Evolutionary conservation across 352 stramenopile species (phyloP).

Genomic region (Globisporangium cylindrosporum): DNA sequence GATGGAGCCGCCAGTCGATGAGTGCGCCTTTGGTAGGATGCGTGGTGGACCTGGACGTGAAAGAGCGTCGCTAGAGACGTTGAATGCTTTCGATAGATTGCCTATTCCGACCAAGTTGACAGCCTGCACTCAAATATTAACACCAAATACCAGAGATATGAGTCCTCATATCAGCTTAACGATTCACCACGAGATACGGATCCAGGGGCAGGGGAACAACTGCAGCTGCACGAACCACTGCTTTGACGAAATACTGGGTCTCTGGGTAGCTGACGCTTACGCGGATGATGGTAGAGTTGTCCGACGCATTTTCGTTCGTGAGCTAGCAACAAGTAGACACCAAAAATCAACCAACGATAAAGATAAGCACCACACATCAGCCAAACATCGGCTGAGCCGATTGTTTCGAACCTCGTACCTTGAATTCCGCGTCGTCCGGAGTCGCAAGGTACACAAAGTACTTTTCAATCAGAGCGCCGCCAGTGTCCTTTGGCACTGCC

Average conservation of each 20-base stretch:
- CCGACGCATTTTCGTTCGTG: neutral
- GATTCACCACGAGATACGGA: neutral
- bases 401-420: neutral
- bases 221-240: conserved; percentile 23
- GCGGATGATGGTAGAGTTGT: conserved; percentile 21
- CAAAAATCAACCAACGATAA: neutral
- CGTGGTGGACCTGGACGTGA: conserved; percentile 43
- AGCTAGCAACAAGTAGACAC: neutral
- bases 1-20: conserved; percentile 37
- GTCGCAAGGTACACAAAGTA: conserved; percentile 26
- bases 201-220: neutral
- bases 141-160: neutral
- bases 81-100: conserved; percentile 26
- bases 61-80: conserved; percentile 27
- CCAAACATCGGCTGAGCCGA: neutral
- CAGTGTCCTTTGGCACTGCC: conserved; percentile 29
- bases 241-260: conserved; percentile 35
- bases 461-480: conserved; percentile 33
- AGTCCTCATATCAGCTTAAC: neutral
- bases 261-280: conserved; percentile 37
- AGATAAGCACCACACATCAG: neutral
- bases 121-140: conserved; percentile 18
- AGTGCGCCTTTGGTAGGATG: conserved; percentile 16
- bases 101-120: conserved; percentile 43
- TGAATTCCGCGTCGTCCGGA: conserved; percentile 1